A percentile compares a stretch with the other conserved stretches of the same genome.
These are phyloP conservation scores for Endocalyx cinctus DNA, from an alignment of 2,329 filamentous ascomycete genomes.

Conservation along the genomic window DNA sequence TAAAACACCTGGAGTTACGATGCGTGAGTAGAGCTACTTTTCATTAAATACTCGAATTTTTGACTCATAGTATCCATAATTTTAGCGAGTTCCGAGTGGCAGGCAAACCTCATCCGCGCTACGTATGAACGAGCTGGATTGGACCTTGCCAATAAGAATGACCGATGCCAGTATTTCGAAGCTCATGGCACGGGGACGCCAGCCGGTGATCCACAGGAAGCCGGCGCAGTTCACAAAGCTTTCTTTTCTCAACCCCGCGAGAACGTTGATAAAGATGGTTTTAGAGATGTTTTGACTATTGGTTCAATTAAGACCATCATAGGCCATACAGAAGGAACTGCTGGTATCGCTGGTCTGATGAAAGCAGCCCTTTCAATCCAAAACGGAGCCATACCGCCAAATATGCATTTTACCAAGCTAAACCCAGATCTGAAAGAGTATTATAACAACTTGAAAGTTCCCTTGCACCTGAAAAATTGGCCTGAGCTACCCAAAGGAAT, in stretches of 20 bases:
- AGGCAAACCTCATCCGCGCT: constrained; percentile 6
- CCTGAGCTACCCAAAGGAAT: constrained; percentile 3
- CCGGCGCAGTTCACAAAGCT: constrained; percentile 14
- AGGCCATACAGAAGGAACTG: constrained; percentile 12
- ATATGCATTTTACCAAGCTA: constrained; percentile 3
- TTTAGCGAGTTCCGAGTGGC: constrained; percentile 4
- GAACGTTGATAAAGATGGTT: background rate
- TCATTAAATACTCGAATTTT: background rate
- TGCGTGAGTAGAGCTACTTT: constrained; percentile 1
- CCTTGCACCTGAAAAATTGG: constrained; percentile 3
- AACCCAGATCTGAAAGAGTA: constrained; percentile 6
- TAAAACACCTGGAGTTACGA: constrained; percentile 8
- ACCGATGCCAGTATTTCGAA: constrained; percentile 24
- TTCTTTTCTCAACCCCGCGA: constrained; percentile 7
- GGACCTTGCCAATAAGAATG: constrained; percentile 1
- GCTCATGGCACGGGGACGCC: constrained; percentile 24
- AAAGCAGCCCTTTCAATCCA: constrained; percentile 8
- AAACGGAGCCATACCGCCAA: constrained; percentile 5
- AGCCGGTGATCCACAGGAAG: constrained; percentile 21
- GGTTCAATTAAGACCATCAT: constrained; percentile 12
- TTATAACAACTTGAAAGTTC: constrained; percentile 5
- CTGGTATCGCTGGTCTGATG: constrained; percentile 11
- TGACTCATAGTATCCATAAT: background rate
- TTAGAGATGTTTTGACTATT: constrained; percentile 4
- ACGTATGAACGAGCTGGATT: constrained; percentile 9